These are phyloP conservation scores for Astrephomene gubernaculifera DNA, from an alignment of 139 green algal species.

Conservation along the genomic window DNA sequence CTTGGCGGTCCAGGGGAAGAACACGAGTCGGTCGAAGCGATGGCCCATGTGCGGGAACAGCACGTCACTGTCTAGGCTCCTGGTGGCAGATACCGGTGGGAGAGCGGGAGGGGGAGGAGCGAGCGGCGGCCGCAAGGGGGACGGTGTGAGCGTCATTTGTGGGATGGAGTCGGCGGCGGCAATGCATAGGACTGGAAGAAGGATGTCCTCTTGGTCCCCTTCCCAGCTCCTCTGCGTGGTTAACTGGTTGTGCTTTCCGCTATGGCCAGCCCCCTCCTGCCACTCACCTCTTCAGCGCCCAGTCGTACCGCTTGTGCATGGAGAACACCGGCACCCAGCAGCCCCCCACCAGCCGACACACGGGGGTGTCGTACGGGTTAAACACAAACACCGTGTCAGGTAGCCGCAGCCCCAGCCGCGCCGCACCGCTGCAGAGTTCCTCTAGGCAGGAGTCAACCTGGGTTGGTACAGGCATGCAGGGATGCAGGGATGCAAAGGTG, in stretches of 20 bases:
- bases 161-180: too few species aligned
- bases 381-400: not conserved
- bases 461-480: too few species aligned
- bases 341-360: not conserved
- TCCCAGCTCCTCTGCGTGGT: too few species aligned
- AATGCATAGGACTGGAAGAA: too few species aligned
- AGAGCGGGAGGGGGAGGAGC: too few species aligned
- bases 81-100: not conserved
- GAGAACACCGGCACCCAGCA: slow-evolving; percentile 14
- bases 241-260: too few species aligned
- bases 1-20: slow-evolving; percentile 7
- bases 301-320: slow-evolving; percentile 24
- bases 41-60: slow-evolving; percentile 17
- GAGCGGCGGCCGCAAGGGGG: not conserved
- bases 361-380: not conserved
- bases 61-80: slow-evolving; percentile 4
- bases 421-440: too few species aligned
- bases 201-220: too few species aligned
- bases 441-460: too few species aligned
- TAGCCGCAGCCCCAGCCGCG: not conserved
- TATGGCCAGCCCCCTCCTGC: too few species aligned
- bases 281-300: not conserved
- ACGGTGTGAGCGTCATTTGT: too few species aligned
- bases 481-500: too few species aligned
- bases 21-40: not conserved